Evolutionary conservation across 2,329 filamentous ascomycete species (phyloP).

Genomic region (Paramyrothecium roridum): DNA sequence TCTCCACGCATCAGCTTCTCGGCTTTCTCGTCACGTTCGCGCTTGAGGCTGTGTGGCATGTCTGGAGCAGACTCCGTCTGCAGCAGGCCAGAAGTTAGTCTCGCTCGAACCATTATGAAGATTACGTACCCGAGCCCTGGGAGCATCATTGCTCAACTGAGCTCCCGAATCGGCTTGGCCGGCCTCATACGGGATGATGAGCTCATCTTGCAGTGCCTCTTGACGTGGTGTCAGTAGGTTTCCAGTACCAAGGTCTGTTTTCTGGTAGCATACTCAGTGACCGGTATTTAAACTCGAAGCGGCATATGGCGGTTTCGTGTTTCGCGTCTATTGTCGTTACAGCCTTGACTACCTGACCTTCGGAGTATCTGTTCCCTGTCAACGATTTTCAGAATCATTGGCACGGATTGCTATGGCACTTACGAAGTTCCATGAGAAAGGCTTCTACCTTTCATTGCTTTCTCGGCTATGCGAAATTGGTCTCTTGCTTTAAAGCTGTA

Average conservation of each 20-base stretch:
- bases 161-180: not conserved
- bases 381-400: not conserved
- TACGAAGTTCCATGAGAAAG: conserved; percentile 18
- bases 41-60: not conserved
- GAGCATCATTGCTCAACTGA: not conserved
- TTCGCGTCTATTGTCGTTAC: not conserved
- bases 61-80: no score
- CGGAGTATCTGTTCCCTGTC: not conserved
- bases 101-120: no score
- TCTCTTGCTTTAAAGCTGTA: not conserved
- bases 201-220: not conserved
- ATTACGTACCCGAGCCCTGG: not conserved
- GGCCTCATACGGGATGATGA: not conserved
- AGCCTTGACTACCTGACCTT: not conserved
- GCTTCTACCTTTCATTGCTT: conserved; percentile 21
- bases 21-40: not conserved
- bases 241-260: not conserved
- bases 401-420: not conserved
- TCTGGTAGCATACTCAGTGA: not conserved
- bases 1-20: not conserved
- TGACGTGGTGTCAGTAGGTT: not conserved
- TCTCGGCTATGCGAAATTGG: conserved; percentile 10
- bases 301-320: not conserved
- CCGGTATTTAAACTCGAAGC: not conserved
- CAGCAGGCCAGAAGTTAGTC: no score